phyloP scores from a whole-genome alignment of 2,329 filamentous ascomycete genomes.

The Lomentospora prolificans region DNA sequence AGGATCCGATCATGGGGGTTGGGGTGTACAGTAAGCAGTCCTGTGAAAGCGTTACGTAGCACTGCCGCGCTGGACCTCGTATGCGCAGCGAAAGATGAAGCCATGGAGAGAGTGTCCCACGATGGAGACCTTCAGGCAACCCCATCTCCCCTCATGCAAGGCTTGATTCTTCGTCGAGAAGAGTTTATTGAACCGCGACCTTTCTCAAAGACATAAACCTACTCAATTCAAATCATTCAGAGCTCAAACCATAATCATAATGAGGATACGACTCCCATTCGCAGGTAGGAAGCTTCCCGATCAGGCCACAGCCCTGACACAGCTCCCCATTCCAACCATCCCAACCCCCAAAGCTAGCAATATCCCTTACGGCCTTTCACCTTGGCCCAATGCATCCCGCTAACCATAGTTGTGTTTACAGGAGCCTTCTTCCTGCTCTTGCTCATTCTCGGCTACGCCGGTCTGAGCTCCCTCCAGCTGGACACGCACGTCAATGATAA shows the following conservation, averaged over 20 bases:
- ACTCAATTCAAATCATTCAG: not conserved
- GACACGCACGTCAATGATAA: constrained; percentile 70
- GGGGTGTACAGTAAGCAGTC: not conserved
- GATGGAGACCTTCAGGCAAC: constrained; percentile 4
- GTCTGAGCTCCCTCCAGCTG: constrained; percentile 57
- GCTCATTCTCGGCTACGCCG: constrained; percentile 67
- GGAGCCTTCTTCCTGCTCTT: constrained; percentile 62
- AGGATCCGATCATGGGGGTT: not conserved
- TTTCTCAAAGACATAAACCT: not conserved
- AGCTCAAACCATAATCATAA: not conserved
- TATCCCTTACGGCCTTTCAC: not conserved
- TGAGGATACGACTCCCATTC: constrained; percentile 74
- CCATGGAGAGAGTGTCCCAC: not conserved
- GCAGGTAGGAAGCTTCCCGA: constrained; percentile 51
- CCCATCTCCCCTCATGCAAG: not conserved
- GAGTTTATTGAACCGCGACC: not conserved
- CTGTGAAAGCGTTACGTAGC: not conserved
- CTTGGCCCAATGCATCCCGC: not conserved
- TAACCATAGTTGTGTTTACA: constrained; percentile 22
- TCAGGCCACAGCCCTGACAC: not conserved
- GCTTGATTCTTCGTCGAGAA: not conserved
- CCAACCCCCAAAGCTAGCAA: not conserved
- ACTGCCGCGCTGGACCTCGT: not conserved
- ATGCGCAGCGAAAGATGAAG: not conserved
- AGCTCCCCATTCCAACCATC: not conserved